phyloP scores from a whole-genome alignment of 805 yeast genomes.

The Ogataea pilisensis region DNA sequence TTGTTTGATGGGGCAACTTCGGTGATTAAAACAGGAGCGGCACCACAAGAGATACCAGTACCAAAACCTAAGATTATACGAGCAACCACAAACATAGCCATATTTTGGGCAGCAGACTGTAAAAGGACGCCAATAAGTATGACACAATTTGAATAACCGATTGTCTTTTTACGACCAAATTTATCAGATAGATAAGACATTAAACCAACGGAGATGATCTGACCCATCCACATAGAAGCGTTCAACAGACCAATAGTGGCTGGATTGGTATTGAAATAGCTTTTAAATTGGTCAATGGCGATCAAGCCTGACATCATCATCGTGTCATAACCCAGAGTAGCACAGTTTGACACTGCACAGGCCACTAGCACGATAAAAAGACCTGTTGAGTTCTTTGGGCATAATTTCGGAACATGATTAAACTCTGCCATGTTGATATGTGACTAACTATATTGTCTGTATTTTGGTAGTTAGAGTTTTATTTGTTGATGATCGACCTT shows the following conservation, averaged over 20 bases:
- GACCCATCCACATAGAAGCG: slow-evolving; percentile 28
- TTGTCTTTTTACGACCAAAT: slow-evolving; percentile 56
- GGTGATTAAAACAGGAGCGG: slow-evolving; percentile 43
- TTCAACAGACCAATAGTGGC: slow-evolving; percentile 11
- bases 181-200: slow-evolving; percentile 7
- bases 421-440: neutral
- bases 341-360: neutral
- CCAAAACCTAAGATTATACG: slow-evolving; percentile 46
- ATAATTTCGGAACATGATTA: neutral
- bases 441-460: too few species aligned
- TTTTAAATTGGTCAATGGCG: slow-evolving; percentile 12
- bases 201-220: slow-evolving; percentile 2
- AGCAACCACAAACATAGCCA: slow-evolving; percentile 34
- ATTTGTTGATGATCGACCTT: too few species aligned
- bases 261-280: slow-evolving; percentile 8
- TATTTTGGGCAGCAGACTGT: slow-evolving; percentile 33
- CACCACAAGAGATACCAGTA: slow-evolving; percentile 33
- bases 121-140: slow-evolving; percentile 51
- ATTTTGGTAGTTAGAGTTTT: too few species aligned
- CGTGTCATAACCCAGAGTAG: slow-evolving; percentile 27
- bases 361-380: neutral
- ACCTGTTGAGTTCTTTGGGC: neutral
- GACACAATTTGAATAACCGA: slow-evolving; percentile 45
- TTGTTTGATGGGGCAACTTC: slow-evolving; percentile 44
- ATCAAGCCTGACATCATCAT: slow-evolving; percentile 16